Percentiles rank a stretch among this genome's conserved stretches.
Evolutionary conservation across 140 eudicot genomes (phyloP).

Genomic region (Erigeron philadelphicus): DNA sequence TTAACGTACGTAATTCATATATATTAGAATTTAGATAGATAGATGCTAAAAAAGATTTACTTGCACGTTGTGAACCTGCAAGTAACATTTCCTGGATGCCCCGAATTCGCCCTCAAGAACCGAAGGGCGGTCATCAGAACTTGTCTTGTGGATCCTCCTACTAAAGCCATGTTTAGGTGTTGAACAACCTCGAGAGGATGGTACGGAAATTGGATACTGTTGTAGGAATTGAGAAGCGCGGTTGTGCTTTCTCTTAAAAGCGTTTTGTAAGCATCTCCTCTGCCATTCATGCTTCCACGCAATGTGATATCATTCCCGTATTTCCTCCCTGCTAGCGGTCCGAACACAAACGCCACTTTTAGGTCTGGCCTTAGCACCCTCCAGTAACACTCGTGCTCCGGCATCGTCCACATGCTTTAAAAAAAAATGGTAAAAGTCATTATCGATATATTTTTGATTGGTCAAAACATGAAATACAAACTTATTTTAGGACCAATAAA

Average conservation of each 20-base stretch:
- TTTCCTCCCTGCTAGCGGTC: conserved; percentile 51
- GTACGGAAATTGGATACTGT: conserved; percentile 60
- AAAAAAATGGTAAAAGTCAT: background rate
- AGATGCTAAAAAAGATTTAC: conserved; percentile 17
- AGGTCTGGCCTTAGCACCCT: conserved; percentile 56
- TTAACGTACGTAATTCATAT: background rate
- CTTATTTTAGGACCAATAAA: no score
- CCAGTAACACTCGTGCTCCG: conserved; percentile 81
- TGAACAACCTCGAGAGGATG: conserved; percentile 49
- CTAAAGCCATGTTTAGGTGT: conserved; percentile 50
- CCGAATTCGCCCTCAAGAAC: conserved; percentile 74
- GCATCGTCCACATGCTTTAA: conserved; percentile 65
- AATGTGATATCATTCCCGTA: conserved; percentile 70
- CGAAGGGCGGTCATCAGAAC: conserved; percentile 66
- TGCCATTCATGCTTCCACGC: conserved; percentile 47
- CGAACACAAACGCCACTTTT: conserved; percentile 61
- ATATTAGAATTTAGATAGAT: conserved; percentile 1
- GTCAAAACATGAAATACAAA: no score
- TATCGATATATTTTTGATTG: no score
- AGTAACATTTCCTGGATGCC: conserved; percentile 35
- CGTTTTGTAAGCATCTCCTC: conserved; percentile 75
- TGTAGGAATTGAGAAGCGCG: conserved; percentile 79
- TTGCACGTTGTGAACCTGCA: conserved; percentile 74
- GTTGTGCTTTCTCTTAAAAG: conserved; percentile 77
- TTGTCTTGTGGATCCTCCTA: conserved; percentile 52